A percentile compares a stretch with the other conserved stretches of the same genome.
Conservation (phyloP, 257 asterid genomes). For the Solanum bulbocastanum region DNA sequence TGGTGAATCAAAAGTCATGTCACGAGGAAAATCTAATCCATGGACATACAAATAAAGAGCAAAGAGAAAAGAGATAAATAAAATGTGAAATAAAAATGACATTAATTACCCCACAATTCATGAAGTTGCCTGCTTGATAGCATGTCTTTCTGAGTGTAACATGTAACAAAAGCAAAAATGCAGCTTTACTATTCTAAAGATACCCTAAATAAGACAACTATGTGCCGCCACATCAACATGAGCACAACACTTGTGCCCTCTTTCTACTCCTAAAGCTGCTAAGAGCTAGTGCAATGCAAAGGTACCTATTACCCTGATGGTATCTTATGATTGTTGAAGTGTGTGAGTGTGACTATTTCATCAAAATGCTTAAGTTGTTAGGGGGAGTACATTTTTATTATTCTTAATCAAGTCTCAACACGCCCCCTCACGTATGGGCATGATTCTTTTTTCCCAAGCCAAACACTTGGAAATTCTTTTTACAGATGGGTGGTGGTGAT, state of each 20-base stretch:
- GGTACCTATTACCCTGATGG: neutral
- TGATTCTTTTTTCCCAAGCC: neutral
- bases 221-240: neutral
- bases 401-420: neutral
- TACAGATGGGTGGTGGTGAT: neutral
- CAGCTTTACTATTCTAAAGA: neutral
- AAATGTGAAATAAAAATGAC: neutral
- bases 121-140: neutral
- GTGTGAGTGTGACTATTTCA: neutral
- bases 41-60: neutral
- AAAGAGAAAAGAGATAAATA: neutral
- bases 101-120: neutral
- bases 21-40: neutral
- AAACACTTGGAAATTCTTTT: neutral
- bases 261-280: neutral
- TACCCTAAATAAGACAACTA: neutral
- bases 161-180: neutral
- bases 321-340: neutral
- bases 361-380: neutral
- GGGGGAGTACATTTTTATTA: neutral
- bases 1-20: neutral
- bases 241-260: neutral
- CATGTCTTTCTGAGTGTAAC: neutral
- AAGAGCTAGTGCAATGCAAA: neutral
- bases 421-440: neutral